Percentiles rank a stretch among this genome's conserved stretches.
phyloP scores from a whole-genome alignment of 2,329 filamentous ascomycete species.

The Hortaea sp. region DNA sequence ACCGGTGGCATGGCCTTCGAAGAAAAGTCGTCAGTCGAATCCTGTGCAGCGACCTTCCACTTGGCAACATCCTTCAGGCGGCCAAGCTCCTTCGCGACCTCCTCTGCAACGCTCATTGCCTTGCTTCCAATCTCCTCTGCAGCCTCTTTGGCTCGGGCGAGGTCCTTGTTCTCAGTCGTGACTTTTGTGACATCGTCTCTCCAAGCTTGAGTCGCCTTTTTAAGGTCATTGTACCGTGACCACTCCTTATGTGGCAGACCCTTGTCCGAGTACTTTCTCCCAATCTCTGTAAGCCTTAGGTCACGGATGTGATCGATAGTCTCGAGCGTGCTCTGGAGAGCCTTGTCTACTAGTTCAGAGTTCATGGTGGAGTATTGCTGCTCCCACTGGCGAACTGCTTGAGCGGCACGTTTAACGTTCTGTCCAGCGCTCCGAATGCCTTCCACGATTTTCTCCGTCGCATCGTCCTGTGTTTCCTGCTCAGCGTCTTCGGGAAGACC shows the following conservation, averaged over 20 bases:
- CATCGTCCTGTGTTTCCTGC: slow-evolving; percentile 41
- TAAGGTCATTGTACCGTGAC: slow-evolving; percentile 86
- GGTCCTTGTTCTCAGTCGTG: slow-evolving; percentile 58
- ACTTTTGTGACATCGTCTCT: slow-evolving; percentile 68
- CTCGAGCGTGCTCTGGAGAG: slow-evolving; percentile 69
- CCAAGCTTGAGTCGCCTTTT: slow-evolving; percentile 74
- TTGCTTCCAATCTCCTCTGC: slow-evolving; percentile 62
- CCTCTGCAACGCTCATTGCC: slow-evolving; percentile 70
- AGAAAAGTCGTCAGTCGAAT: slow-evolving; percentile 70
- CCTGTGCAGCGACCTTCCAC: slow-evolving; percentile 71
- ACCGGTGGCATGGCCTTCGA: slow-evolving; percentile 53
- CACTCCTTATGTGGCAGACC: slow-evolving; percentile 95
- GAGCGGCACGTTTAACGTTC: slow-evolving; percentile 65
- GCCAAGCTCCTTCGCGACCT: slow-evolving; percentile 68
- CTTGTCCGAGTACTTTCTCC: slow-evolving; percentile 91
- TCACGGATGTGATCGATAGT: slow-evolving; percentile 76
- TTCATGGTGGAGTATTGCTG: slow-evolving; percentile 61
- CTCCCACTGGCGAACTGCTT: slow-evolving; percentile 68
- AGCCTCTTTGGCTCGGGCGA: slow-evolving; percentile 57
- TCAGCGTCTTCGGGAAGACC: slow-evolving; percentile 49
- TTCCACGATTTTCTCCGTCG: slow-evolving; percentile 42
- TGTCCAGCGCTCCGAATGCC: slow-evolving; percentile 59
- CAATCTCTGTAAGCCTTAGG: slow-evolving; percentile 79
- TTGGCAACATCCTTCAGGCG: slow-evolving; percentile 72
- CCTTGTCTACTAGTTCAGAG: slow-evolving; percentile 55